A percentile compares a stretch with the other conserved stretches of the same genome.
phyloP scores from a whole-genome alignment of 2,329 filamentous ascomycete genomes.

The Xylaria sp. region DNA sequence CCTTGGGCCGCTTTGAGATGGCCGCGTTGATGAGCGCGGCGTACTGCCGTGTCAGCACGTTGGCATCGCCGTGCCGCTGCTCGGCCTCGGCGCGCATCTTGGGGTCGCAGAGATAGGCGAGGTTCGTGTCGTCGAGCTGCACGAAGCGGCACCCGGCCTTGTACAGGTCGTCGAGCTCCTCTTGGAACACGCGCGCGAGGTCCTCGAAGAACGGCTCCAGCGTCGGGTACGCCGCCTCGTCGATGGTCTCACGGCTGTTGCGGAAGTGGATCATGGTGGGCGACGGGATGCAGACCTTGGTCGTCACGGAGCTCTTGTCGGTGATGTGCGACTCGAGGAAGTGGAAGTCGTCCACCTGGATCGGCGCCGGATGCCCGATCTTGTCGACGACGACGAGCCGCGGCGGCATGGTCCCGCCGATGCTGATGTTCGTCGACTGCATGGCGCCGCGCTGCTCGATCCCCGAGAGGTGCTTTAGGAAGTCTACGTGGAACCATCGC shows the following conservation, averaged over 20 bases:
- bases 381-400: constrained; percentile 65
- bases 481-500: constrained; percentile 69
- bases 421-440: constrained; percentile 56
- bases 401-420: constrained; percentile 64
- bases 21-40: constrained; percentile 65
- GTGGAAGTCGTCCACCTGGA: constrained; percentile 67
- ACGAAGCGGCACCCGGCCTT: constrained; percentile 65
- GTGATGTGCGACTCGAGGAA: constrained; percentile 62
- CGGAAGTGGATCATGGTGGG: constrained; percentile 72
- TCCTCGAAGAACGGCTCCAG: constrained; percentile 67
- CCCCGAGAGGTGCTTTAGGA: constrained; percentile 64
- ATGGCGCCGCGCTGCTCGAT: constrained; percentile 62
- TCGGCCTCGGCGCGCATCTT: constrained; percentile 65
- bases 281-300: constrained; percentile 67
- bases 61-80: constrained; percentile 62
- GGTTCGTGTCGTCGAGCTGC: constrained; percentile 69
- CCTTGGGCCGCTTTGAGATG: constrained; percentile 61
- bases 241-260: constrained; percentile 64
- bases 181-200: constrained; percentile 65
- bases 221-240: constrained; percentile 63
- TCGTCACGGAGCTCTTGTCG: constrained; percentile 50
- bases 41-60: constrained; percentile 62
- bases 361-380: constrained; percentile 62
- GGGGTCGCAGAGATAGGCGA: constrained; percentile 68
- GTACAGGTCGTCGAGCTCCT: constrained; percentile 63